Percentiles rank a stretch among this genome's conserved stretches.
These are phyloP conservation scores for Globisporangium takayamanum DNA, from an alignment of 352 stramenopile species.

Conservation along the genomic window DNA sequence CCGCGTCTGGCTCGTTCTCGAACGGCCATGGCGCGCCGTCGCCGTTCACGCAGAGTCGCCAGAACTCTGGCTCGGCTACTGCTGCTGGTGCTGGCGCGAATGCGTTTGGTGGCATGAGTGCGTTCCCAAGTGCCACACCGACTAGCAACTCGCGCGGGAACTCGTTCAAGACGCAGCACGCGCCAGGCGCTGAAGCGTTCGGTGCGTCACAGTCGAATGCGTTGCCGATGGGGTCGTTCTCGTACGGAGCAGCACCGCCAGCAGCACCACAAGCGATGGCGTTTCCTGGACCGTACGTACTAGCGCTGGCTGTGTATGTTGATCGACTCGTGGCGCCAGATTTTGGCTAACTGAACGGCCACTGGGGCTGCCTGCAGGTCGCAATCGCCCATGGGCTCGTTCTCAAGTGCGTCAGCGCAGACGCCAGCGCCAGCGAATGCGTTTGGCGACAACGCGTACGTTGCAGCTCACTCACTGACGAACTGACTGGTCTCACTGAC, in stretches of 20 bases:
- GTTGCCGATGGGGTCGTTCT: slow-evolving; percentile 12
- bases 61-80: background rate
- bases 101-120: slow-evolving; percentile 12
- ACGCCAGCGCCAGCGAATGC: background rate
- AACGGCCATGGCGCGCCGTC: background rate
- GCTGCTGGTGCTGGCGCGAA: background rate
- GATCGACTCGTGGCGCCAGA: background rate
- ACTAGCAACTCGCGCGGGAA: slow-evolving; percentile 24
- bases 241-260: slow-evolving; percentile 5
- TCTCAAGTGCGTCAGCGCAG: slow-evolving; percentile 21
- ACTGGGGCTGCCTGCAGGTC: slow-evolving; percentile 5
- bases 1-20: slow-evolving; percentile 9
- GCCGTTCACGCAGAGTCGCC: slow-evolving; percentile 6
- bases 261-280: background rate
- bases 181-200: slow-evolving; percentile 18
- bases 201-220: slow-evolving; percentile 3
- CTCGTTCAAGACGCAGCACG: slow-evolving; percentile 25
- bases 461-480: background rate
- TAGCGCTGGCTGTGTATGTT: background rate
- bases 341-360: background rate
- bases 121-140: slow-evolving; percentile 7
- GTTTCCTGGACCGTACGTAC: slow-evolving; percentile 9
- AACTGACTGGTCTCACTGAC: background rate
- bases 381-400: slow-evolving; percentile 29
- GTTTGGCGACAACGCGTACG: slow-evolving; percentile 43